Evolutionary conservation across 805 yeast genomes (phyloP).

Genomic region (Ogataea haglerorum): DNA sequence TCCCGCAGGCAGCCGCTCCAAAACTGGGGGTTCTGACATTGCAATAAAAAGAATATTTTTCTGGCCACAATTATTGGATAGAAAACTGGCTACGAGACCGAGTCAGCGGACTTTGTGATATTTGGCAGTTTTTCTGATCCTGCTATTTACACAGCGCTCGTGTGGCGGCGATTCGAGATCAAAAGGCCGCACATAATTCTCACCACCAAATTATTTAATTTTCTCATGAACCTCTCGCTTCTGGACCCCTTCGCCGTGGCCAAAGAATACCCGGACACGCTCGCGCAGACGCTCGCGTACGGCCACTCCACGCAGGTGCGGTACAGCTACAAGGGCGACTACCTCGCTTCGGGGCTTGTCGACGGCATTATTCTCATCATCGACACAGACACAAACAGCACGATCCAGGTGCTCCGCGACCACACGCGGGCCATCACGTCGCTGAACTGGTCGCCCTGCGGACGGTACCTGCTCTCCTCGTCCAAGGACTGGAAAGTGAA

Average conservation of each 20-base stretch:
- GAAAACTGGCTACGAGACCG: too few species aligned
- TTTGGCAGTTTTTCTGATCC: background rate
- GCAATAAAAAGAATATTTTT: conserved; percentile 1
- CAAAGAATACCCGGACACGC: conserved; percentile 84
- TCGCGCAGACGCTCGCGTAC: conserved; percentile 65
- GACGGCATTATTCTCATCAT: conserved; percentile 73
- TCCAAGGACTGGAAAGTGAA: conserved; percentile 81
- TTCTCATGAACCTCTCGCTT: conserved; percentile 70
- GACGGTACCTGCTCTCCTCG: conserved; percentile 63
- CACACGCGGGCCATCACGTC: conserved; percentile 76
- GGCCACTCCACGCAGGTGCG: conserved; percentile 66
- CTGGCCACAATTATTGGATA: too few species aligned
- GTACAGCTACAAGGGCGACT: conserved; percentile 76
- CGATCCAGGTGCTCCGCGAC: conserved; percentile 53
- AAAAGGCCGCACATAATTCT: background rate
- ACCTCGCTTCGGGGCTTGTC: conserved; percentile 73
- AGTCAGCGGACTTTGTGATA: too few species aligned
- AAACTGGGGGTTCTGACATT: conserved; percentile 13
- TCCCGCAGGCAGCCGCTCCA: conserved; percentile 37
- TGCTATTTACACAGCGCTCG: background rate
- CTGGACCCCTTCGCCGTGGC: conserved; percentile 90
- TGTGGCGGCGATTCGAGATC: background rate
- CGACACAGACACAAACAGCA: conserved; percentile 66
- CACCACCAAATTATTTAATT: background rate
- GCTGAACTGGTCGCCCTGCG: conserved; percentile 69